A percentile compares a stretch with the other conserved stretches of the same genome.
phyloP scores from a whole-genome alignment of 2,329 filamentous ascomycete species.

The Trematosphaeria pertusa region DNA sequence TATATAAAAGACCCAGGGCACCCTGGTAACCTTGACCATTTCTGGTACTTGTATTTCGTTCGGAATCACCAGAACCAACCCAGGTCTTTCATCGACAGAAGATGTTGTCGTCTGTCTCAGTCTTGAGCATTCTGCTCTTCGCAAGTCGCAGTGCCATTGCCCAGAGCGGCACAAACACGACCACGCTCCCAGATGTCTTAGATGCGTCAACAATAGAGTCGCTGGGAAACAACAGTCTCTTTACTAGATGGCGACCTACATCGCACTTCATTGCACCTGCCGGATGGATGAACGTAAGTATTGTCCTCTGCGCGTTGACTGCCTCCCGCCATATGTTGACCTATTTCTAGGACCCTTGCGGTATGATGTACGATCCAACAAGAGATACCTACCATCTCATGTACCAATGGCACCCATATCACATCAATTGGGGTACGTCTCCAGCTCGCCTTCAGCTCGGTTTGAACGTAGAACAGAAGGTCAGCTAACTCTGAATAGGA shows the following conservation, averaged over 20 bases:
- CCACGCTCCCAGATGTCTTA: conserved; percentile 30
- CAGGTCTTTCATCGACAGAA: not conserved
- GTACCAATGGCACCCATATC: conserved; percentile 60
- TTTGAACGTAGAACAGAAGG: too few species aligned
- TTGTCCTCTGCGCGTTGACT: not conserved
- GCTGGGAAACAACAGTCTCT: conserved; percentile 57
- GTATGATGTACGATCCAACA: conserved; percentile 57
- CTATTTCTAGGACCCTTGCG: conserved; percentile 55
- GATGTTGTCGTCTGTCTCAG: conserved; percentile 31
- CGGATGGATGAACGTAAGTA: conserved; percentile 55
- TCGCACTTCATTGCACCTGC: conserved; percentile 57
- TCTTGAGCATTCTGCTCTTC: conserved; percentile 35
- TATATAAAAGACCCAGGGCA: too few species aligned
- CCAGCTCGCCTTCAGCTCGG: too few species aligned
- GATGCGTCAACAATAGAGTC: conserved; percentile 35
- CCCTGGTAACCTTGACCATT: too few species aligned
- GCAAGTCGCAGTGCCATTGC: conserved; percentile 23
- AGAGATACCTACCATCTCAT: conserved; percentile 59
- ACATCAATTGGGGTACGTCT: conserved; percentile 53
- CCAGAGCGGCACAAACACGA: conserved; percentile 28
- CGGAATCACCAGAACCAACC: not conserved
- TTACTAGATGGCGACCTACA: conserved; percentile 56
- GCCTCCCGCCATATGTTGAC: conserved; percentile 9
- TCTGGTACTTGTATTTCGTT: not conserved
- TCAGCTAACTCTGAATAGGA: conserved; percentile 20